Percentiles rank a stretch among this genome's conserved stretches.
Evolutionary conservation across 2,329 filamentous ascomycete genomes (phyloP).

Genomic region (Aureobasidium subglaciale): DNA sequence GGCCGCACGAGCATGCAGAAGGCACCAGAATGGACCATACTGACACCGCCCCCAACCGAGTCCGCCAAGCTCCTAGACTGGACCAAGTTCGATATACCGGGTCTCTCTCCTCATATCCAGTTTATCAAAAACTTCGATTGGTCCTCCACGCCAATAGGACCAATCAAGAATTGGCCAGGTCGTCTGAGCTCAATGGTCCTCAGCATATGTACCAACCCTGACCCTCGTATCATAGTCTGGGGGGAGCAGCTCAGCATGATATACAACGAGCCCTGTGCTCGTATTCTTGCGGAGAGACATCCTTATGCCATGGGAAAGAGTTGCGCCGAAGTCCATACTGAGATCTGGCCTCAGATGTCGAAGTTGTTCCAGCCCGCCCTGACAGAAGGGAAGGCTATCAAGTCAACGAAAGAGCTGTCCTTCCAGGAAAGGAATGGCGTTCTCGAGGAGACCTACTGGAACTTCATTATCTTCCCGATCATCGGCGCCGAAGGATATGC

Average conservation of each 20-base stretch:
- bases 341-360: constrained; percentile 15
- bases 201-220: constrained; percentile 25
- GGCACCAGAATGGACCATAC: background rate
- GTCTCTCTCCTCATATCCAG: constrained; percentile 21
- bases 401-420: constrained; percentile 20
- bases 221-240: constrained; percentile 25
- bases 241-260: constrained; percentile 25
- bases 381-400: constrained; percentile 18
- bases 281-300: constrained; percentile 27
- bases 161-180: constrained; percentile 24
- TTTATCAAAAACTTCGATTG: constrained; percentile 26
- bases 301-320: constrained; percentile 19
- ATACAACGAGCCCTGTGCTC: constrained; percentile 30
- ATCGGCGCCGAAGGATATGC: constrained; percentile 18
- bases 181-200: constrained; percentile 22
- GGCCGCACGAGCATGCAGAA: background rate
- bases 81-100: constrained; percentile 21
- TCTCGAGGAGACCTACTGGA: constrained; percentile 26
- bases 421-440: constrained; percentile 23
- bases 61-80: constrained; percentile 20
- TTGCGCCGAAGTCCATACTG: constrained; percentile 11
- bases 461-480: constrained; percentile 24
- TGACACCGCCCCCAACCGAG: background rate
- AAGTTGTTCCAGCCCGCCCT: constrained; percentile 20
- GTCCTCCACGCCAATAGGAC: constrained; percentile 24